These are phyloP conservation scores for Leccinum rimulosum DNA, from an alignment of 768 basidiomycete genomes.

Conservation along the genomic window DNA sequence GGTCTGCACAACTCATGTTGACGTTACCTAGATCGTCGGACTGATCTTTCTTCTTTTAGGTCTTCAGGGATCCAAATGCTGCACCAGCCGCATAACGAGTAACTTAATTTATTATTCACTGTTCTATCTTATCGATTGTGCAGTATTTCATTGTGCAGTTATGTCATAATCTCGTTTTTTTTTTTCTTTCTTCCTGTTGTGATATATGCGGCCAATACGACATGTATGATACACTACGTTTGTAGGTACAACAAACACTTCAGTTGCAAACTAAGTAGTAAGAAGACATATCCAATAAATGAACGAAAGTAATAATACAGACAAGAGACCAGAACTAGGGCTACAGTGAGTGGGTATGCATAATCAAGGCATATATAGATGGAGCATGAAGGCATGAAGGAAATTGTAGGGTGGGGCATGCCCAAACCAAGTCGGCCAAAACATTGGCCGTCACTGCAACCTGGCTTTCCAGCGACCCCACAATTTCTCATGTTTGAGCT, in stretches of 20 bases:
- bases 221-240: not conserved
- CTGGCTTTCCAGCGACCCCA: slow-evolving; percentile 50
- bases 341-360: slow-evolving; percentile 18
- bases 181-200: slow-evolving; percentile 4
- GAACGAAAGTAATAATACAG: slow-evolving; percentile 20
- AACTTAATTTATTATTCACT: slow-evolving; percentile 21
- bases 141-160: slow-evolving; percentile 7
- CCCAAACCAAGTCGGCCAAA: not conserved
- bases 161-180: slow-evolving; percentile 10
- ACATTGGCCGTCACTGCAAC: slow-evolving; percentile 10
- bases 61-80: slow-evolving; percentile 45
- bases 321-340: slow-evolving; percentile 12
- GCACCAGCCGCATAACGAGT: slow-evolving; percentile 22
- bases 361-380: slow-evolving; percentile 4
- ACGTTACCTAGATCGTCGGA: not conserved
- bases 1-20: slow-evolving; percentile 11
- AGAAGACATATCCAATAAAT: slow-evolving; percentile 17
- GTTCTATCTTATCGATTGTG: slow-evolving; percentile 10
- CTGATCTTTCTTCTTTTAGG: slow-evolving; percentile 26
- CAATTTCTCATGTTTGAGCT: slow-evolving; percentile 55
- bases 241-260: no score
- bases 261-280: not conserved
- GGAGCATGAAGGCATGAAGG: slow-evolving; percentile 2
- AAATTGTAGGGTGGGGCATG: not conserved
- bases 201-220: not conserved